Base-by-base conservation (phyloP, 768 basidiomycete genomes). In the Rubroboletus pulcherrimus region DNA sequence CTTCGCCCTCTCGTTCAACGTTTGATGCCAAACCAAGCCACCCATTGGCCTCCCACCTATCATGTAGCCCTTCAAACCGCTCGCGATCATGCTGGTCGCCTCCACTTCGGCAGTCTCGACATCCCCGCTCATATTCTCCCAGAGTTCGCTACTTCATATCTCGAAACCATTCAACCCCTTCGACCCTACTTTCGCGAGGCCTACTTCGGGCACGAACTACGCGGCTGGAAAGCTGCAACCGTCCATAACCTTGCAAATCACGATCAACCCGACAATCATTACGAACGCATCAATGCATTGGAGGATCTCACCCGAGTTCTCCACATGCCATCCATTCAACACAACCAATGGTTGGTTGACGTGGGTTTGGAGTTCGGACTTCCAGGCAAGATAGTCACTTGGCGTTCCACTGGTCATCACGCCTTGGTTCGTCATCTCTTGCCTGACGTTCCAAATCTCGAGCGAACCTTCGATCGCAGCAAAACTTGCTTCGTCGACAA, bases 131-230 rank as follows among this genome's bases (percentile, higher is more conserved):
- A 38, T 15, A 5, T 38, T 9, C 38, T 38, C n/a, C n/a, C 17
- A 17, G 38, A 38, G 5, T 38, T 38, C 17, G 38, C 38, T 14
- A 17, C 15, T 17, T n/a, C 15, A 14, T 39, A 39, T n/a, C n/a
- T 39, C 3, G 17, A 39, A 19, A 5, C 7, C 3, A 8, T 38
- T 17, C 37, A n/a, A 38, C 15, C 15, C 0, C 24, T 57, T 5
- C 40, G 19, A 1, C 56, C 56, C 1, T 37, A 50, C 8, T 57
- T 57, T 43, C 21, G 4, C 0, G 55, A 62, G 19, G 53, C 55
- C 0, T 62, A 62, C 14, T 62, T 60, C 11, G 53, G n/a, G 0
- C 59, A 62, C 31, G 61, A 62, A 29, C 29, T 62, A 0, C 26
- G 40, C 0, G 59, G 59, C 3, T 62, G 59, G 59, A 62, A 62